Evolutionary conservation across 2,329 filamentous ascomycete species (phyloP).

Genomic region (Alternaria triticimaculans): DNA sequence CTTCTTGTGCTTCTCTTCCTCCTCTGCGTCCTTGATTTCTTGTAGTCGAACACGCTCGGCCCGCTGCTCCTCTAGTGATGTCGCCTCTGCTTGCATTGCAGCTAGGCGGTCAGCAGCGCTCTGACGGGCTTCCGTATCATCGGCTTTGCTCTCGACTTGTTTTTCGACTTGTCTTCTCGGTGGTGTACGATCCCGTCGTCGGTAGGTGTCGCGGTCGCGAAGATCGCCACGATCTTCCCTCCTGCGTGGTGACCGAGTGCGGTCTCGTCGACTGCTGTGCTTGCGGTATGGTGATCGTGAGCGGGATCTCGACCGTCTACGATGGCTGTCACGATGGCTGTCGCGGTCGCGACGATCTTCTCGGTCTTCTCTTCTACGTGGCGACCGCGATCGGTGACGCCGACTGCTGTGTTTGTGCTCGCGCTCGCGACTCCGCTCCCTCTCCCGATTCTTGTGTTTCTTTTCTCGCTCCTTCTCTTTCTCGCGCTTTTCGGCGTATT

Average conservation of each 20-base stretch:
- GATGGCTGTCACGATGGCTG: constrained; percentile 26
- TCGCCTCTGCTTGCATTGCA: constrained; percentile 44
- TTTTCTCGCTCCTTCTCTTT: constrained; percentile 55
- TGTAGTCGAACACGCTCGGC: constrained; percentile 40
- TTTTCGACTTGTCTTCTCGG: constrained; percentile 9
- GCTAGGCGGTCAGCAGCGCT: constrained; percentile 41
- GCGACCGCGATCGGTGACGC: constrained; percentile 47
- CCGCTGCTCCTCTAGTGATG: constrained; percentile 42
- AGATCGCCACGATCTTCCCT: constrained; percentile 20
- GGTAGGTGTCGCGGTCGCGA: constrained; percentile 22
- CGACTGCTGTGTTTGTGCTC: constrained; percentile 34
- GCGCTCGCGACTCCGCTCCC: constrained; percentile 30
- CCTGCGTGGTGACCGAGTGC: constrained; percentile 32
- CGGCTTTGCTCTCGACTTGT: background rate
- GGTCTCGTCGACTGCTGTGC: constrained; percentile 8
- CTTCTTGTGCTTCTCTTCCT: constrained; percentile 35
- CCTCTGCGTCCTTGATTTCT: constrained; percentile 43
- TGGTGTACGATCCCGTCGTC: constrained; percentile 31
- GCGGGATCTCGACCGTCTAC: constrained; percentile 27
- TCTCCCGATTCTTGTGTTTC: constrained; percentile 52
- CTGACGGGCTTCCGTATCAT: constrained; percentile 18
- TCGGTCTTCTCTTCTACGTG: constrained; percentile 37
- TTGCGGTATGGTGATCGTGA: constrained; percentile 19
- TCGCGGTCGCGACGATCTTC: constrained; percentile 23
- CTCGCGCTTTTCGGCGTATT: constrained; percentile 42